Base-by-base conservation (phyloP, 257 asterid genomes). In the Thymus quinquecostatus region DNA sequence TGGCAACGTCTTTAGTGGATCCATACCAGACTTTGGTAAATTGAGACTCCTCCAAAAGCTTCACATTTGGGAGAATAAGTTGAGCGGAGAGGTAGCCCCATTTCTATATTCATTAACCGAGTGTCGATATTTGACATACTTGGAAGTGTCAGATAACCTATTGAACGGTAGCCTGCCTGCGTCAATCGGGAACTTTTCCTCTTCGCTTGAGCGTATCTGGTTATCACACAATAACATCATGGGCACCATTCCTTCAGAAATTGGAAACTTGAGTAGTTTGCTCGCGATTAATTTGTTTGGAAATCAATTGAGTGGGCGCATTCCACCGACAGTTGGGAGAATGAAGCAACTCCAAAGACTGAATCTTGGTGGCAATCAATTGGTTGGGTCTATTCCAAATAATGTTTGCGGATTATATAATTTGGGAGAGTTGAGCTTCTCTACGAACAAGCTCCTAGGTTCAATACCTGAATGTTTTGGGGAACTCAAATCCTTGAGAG, bases 401-500 rank as follows among this genome's bases (percentile, higher is more conserved):
- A 21, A 49, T 5, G 30, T 77, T 40, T 77, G 81, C n/a, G 59
- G 34, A 61, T 8, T 77, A 9, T 65, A 28, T 5, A 48, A 14
- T 27, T 40, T 71, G 66, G 73, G 77, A 21, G 74, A 65, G 14
- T 58, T 77, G 70, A 28, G 33, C 63, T 44, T 77, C 0, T 27
- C 30, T 47, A 32, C 12, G 21, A 77, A 77, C 41, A 64, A 13
- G 36, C 65, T 77, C 10, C 34, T 28, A 54, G 60, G 60, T 54
- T 34, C 60, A 5, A 54, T 54, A 3, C 60, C 60, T 0, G 60
- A 21, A 65, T 77, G 81, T 51, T 71, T 77, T 4, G 81, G 77
- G 21, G 21, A 21, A 21, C 21, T 21, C 21, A 21, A 21, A 21
- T 21, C 21, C 21, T 21, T 21, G 21, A 0, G 21, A 21, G 21